A percentile compares a stretch with the other conserved stretches of the same genome.
These are phyloP conservation scores for Microbotryum lychnidis-dioicae DNA, from an alignment of 1,284 basidiomycete species.

Conservation along the genomic window DNA sequence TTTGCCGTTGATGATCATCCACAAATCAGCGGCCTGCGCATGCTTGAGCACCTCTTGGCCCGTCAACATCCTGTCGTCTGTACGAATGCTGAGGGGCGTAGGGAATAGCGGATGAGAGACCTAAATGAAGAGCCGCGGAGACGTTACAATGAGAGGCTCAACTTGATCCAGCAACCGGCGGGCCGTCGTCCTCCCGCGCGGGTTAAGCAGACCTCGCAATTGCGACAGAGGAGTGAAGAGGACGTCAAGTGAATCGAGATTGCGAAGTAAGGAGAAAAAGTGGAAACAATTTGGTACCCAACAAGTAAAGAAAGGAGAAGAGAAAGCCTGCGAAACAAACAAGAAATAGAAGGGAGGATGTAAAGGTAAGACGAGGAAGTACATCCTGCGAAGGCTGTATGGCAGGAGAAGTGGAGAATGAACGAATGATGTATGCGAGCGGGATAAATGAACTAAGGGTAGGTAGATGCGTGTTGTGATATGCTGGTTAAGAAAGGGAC, in stretches of 20 bases:
- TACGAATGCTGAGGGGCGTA: neutral
- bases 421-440: no score
- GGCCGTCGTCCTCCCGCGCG: neutral
- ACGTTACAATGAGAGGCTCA: neutral
- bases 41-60: slow-evolving; percentile 74
- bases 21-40: slow-evolving; percentile 72
- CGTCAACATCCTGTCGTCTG: neutral
- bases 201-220: neutral
- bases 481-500: neutral
- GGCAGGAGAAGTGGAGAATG: no score
- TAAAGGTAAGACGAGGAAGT: neutral
- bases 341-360: neutral
- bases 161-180: neutral
- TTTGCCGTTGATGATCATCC: slow-evolving; percentile 66
- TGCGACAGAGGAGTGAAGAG: slow-evolving; percentile 50
- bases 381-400: no score
- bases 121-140: neutral
- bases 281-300: slow-evolving; percentile 45
- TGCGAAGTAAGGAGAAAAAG: slow-evolving; percentile 38
- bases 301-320: slow-evolving; percentile 45
- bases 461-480: no score
- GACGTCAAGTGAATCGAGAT: slow-evolving; percentile 54
- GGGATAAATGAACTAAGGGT: no score
- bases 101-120: neutral
- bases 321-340: slow-evolving; percentile 8